phyloP scores from a whole-genome alignment of 1,284 basidiomycete species.

The Meira nashicola region DNA sequence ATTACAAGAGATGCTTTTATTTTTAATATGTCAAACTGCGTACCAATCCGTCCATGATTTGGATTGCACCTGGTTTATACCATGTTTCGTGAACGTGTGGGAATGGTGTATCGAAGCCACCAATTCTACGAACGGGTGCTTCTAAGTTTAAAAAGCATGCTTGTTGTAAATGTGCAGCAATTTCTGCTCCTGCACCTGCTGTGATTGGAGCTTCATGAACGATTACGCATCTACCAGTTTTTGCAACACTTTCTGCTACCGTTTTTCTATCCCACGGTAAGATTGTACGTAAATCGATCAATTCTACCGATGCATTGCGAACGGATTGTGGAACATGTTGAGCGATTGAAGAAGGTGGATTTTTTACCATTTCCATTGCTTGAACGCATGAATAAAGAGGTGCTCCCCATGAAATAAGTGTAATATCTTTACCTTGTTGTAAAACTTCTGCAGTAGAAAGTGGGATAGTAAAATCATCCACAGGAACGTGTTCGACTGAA shows the following conservation, averaged over 20 bases:
- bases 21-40: conserved; percentile 17
- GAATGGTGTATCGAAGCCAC: conserved; percentile 23
- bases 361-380: conserved; percentile 64
- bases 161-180: conserved; percentile 37
- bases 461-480: conserved; percentile 78
- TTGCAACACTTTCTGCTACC: conserved; percentile 26
- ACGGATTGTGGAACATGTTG: conserved; percentile 66
- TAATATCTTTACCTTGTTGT: conserved; percentile 70
- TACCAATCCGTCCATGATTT: conserved; percentile 14
- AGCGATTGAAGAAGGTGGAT: conserved; percentile 66
- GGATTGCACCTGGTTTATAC: conserved; percentile 11
- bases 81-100: conserved; percentile 19
- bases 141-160: conserved; percentile 40
- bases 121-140: conserved; percentile 13
- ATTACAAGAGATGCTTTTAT: not conserved
- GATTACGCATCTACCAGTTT: conserved; percentile 41
- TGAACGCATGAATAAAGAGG: conserved; percentile 84
- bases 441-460: conserved; percentile 74
- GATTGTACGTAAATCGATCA: conserved; percentile 85
- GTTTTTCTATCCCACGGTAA: conserved; percentile 79
- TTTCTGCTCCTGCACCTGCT: conserved; percentile 38
- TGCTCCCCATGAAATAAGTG: conserved; percentile 84
- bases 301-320: conserved; percentile 71
- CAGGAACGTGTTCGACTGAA: conserved; percentile 83
- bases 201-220: conserved; percentile 47